Base-by-base conservation (phyloP, 78 protist genomes). In the Pigoraptor vietnamica region DNA sequence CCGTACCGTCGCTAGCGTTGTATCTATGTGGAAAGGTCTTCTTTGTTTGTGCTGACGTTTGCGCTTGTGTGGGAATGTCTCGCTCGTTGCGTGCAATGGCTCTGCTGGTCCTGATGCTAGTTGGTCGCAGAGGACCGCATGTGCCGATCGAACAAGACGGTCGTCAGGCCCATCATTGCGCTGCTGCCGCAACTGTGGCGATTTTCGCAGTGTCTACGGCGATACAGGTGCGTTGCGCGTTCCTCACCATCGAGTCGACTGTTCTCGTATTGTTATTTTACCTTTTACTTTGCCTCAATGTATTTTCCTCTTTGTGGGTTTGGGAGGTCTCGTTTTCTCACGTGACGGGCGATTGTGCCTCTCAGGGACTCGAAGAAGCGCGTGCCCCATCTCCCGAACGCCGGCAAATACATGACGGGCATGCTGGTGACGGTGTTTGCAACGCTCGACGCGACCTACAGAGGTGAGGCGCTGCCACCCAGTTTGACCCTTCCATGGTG, bases 161-260 rank as follows among this genome's bases (percentile, higher is more conserved):
- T 6, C 81, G 21, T 79, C 23, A 37, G 86, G 34, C 21, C 37
- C 34, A 32, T 88, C 37, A n/a, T 92, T 24, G n/a, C 95, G 6
- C 87, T 84, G 0, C 86, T 94, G 39, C 95, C 97, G 0, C 94
- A 96, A n/a, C 89, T 25, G 35, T 94, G 93, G 84, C 95, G 97
- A 39, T 48, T 96, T 23, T 0, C 92, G 36, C 97, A 96, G 81
- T 96, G 97, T 79, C 88, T 96, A 2, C 82, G 97, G 19, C 93
- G 97, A 37, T 94, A 94, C 88, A 48, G 67, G 67, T 48, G 67
- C 6, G 67, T 14, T 48, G 67, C 67, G 67, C 14, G 67, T 14
- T 6, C 67, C 29, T 14, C 29, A 21, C 29, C 67, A 48, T 48
- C 67, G 14, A 48, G 29, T 6, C 67, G 67, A 6, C 67, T 48